These are phyloP conservation scores for Beauveria sp. DNA, from an alignment of 2,329 filamentous ascomycete genomes.

Conservation along the genomic window DNA sequence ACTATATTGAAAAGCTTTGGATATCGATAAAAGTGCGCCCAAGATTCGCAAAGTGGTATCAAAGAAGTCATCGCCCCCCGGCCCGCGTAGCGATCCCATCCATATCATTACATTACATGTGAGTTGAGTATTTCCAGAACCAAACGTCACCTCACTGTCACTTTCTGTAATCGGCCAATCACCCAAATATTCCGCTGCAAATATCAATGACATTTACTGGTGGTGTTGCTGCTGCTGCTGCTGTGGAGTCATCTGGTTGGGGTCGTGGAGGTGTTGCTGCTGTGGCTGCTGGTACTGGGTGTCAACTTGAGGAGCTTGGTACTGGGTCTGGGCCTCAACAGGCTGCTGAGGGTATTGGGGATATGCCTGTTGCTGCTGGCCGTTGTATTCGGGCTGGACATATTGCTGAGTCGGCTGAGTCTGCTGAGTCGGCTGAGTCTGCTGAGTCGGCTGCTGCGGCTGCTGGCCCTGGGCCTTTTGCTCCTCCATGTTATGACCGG, in stretches of 20 bases:
- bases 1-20: not conserved
- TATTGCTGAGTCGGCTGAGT: slow-evolving; percentile 10
- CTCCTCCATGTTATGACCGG: slow-evolving; percentile 28
- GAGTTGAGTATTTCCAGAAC: no score
- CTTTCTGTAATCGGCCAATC: not conserved
- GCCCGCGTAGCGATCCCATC: not conserved
- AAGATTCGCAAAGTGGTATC: slow-evolving; percentile 8
- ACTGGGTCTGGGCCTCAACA: slow-evolving; percentile 4
- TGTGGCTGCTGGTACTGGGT: not conserved
- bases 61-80: not conserved
- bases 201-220: not conserved
- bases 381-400: slow-evolving; percentile 17
- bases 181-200: not conserved
- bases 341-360: slow-evolving; percentile 9
- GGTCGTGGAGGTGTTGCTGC: slow-evolving; percentile 4
- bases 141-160: not conserved
- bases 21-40: not conserved
- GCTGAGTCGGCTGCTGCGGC: slow-evolving; percentile 11
- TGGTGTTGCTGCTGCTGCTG: slow-evolving; percentile 11
- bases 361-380: slow-evolving; percentile 13
- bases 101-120: not conserved
- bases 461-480: slow-evolving; percentile 17
- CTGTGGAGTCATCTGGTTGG: slow-evolving; percentile 15
- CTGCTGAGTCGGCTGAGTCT: slow-evolving; percentile 15
- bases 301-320: not conserved